A percentile compares a stretch with the other conserved stretches of the same genome.
These are phyloP conservation scores for Paspalum notatum DNA, from an alignment of 176 grass and related monocot genomes.

Conservation along the genomic window DNA sequence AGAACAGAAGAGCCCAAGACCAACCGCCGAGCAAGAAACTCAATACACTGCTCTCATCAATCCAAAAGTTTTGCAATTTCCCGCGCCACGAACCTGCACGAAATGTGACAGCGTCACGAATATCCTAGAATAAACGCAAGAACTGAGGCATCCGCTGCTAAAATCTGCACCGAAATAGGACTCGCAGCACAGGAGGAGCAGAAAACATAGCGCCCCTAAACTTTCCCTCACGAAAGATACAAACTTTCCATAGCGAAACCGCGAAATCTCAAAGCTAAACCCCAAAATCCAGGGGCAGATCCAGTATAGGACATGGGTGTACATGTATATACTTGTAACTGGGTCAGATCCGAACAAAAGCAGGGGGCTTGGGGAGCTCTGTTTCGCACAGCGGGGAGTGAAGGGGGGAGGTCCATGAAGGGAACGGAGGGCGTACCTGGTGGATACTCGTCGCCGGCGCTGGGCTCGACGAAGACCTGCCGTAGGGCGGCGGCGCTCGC, in stretches of 20 bases:
- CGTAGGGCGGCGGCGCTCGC: no score
- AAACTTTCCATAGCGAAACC: constrained; percentile 24
- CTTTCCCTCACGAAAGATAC: neutral
- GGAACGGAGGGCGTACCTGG: neutral
- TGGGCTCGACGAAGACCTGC: no score
- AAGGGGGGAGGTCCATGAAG: no score
- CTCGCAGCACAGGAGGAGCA: neutral
- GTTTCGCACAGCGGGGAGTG: no score
- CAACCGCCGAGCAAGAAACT: constrained; percentile 24
- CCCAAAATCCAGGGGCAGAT: neutral
- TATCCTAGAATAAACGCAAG: neutral
- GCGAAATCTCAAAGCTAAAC: neutral
- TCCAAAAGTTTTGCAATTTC: neutral
- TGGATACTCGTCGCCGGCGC: no score
- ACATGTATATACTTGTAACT: no score
- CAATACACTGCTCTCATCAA: constrained; percentile 27
- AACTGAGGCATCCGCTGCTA: neutral
- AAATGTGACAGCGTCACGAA: neutral
- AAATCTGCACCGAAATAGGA: constrained; percentile 6
- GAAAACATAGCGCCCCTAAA: neutral
- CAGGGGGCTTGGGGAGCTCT: no score
- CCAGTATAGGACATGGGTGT: no score
- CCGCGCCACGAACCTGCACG: constrained; percentile 37
- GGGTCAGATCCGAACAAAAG: no score
- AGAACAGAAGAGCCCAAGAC: constrained; percentile 27